A percentile compares a stretch with the other conserved stretches of the same genome.
phyloP scores from a whole-genome alignment of 176 grass and related monocot species.

The Carex littledalei region DNA sequence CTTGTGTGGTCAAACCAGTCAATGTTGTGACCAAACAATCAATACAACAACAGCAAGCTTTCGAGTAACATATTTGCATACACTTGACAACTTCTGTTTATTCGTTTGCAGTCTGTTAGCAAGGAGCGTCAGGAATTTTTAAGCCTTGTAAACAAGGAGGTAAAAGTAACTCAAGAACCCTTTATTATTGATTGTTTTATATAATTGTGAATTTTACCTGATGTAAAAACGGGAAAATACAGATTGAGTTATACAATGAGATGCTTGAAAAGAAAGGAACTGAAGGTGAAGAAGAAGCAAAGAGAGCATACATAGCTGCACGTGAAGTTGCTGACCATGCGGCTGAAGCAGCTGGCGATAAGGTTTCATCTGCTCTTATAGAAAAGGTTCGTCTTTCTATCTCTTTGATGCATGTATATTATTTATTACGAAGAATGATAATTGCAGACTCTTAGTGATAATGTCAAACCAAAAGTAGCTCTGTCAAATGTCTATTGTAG shows the following conservation, averaged over 20 bases:
- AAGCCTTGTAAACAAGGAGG: slow-evolving; percentile 92
- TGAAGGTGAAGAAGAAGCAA: slow-evolving; percentile 86
- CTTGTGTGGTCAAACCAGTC: neutral
- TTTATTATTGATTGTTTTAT: slow-evolving; percentile 19
- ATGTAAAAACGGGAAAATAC: slow-evolving; percentile 17
- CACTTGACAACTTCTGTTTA: slow-evolving; percentile 19
- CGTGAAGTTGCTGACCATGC: slow-evolving; percentile 68
- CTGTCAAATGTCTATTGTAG: neutral
- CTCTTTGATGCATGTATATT: neutral
- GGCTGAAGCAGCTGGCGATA: slow-evolving; percentile 51
- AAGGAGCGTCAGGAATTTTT: slow-evolving; percentile 90
- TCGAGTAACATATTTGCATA: neutral
- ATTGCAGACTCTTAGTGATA: neutral
- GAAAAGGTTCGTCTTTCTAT: slow-evolving; percentile 57
- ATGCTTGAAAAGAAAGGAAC: slow-evolving; percentile 84
- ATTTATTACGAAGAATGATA: neutral
- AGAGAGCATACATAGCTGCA: slow-evolving; percentile 75
- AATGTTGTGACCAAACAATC: neutral
- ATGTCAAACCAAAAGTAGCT: neutral
- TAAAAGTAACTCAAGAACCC: slow-evolving; percentile 29
- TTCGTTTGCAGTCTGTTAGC: slow-evolving; percentile 68
- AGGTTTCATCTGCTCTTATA: slow-evolving; percentile 82
- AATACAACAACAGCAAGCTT: neutral
- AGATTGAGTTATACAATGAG: slow-evolving; percentile 92
- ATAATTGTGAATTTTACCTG: neutral